phyloP scores from a whole-genome alignment of 73 alveolate genomes.

The Paraurostyla sp. region DNA sequence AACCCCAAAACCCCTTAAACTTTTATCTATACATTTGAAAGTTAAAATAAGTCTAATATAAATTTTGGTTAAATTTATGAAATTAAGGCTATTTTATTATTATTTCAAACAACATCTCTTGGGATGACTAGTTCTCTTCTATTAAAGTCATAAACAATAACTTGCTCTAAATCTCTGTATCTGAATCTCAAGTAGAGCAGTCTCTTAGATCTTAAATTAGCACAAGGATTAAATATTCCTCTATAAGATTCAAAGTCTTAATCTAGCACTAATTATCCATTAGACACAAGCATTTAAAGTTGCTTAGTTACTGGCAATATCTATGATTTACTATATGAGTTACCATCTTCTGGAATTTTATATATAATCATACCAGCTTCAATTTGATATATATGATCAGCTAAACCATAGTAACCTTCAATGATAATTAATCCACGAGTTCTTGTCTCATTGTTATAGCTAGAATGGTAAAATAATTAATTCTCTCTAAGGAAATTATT shows the following conservation, averaged over 20 bases:
- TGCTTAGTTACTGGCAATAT: slow-evolving; percentile 43
- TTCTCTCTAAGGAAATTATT: slow-evolving; percentile 34
- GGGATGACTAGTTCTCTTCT: slow-evolving; percentile 29
- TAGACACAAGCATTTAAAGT: slow-evolving; percentile 14
- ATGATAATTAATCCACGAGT: slow-evolving; percentile 26
- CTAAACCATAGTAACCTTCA: slow-evolving; percentile 50
- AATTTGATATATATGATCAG: slow-evolving; percentile 37
- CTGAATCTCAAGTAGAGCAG: slow-evolving; percentile 32
- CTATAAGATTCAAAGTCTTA: neutral
- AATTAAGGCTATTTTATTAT: neutral
- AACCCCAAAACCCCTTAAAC: too few relatives aligned
- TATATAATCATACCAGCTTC: slow-evolving; percentile 23
- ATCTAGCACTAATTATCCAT: neutral
- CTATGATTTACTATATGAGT: neutral
- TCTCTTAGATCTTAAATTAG: neutral
- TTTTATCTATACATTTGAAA: too few relatives aligned
- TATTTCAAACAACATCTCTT: slow-evolving; percentile 16
- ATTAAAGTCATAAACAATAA: slow-evolving; percentile 32
- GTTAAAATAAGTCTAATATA: too few relatives aligned
- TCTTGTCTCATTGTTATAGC: slow-evolving; percentile 28
- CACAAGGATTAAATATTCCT: slow-evolving; percentile 58
- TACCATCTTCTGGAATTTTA: neutral
- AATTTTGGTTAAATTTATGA: too few relatives aligned
- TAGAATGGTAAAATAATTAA: neutral
- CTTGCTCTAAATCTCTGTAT: slow-evolving; percentile 41